A percentile compares a stretch with the other conserved stretches of the same genome.
Evolutionary conservation across 139 green algal species (phyloP).

Genomic region (Coccomyxa sp.): DNA sequence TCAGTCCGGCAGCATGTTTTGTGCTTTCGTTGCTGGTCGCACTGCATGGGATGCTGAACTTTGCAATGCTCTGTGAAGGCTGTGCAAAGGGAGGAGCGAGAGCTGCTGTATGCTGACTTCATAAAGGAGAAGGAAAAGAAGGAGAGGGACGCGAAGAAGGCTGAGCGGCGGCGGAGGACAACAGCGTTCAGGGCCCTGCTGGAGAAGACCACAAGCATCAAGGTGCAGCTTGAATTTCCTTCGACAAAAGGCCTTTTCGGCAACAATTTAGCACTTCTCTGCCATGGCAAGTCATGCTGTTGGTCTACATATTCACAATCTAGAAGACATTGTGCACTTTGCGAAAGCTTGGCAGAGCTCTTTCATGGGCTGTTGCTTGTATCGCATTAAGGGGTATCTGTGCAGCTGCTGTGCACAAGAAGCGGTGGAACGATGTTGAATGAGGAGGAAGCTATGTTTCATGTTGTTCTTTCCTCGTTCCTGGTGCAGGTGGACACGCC

Average conservation of each 20-base stretch:
- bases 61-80: conserved; percentile 9
- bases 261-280: background rate
- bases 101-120: conserved; percentile 47
- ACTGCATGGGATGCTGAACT: background rate
- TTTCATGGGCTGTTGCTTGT: background rate
- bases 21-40: background rate
- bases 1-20: no score
- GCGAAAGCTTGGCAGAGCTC: background rate
- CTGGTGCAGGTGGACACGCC: conserved; percentile 28
- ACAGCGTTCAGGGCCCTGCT: conserved; percentile 54
- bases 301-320: background rate
- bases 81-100: conserved; percentile 22
- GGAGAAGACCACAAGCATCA: conserved; percentile 23
- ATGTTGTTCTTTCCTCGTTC: background rate
- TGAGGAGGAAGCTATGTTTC: background rate
- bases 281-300: no score
- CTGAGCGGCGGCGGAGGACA: conserved; percentile 34
- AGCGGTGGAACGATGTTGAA: no score
- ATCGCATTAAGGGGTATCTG: no score
- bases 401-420: no score
- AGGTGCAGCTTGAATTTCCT: background rate
- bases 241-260: background rate
- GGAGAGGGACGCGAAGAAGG: conserved; percentile 30
- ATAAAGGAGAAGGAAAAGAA: conserved; percentile 52
- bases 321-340: background rate